These are phyloP conservation scores for Collybia nuda DNA, from an alignment of 768 basidiomycete species.

Conservation along the genomic window DNA sequence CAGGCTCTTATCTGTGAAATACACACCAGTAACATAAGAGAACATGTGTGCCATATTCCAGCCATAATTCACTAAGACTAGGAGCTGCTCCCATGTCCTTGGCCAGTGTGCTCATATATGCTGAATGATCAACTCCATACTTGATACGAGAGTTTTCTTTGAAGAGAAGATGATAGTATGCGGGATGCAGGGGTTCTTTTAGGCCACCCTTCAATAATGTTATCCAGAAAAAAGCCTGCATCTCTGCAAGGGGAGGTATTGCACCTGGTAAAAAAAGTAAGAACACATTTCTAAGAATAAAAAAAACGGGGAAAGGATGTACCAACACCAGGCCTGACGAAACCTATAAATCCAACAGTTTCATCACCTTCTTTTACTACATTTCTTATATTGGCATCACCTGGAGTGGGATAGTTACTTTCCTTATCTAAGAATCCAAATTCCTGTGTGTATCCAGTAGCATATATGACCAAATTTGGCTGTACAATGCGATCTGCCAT, in stretches of 20 bases:
- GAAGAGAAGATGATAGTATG: conserved; percentile 56
- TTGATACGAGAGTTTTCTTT: conserved; percentile 50
- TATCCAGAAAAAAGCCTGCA: conserved; percentile 61
- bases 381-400: conserved; percentile 43
- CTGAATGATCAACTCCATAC: conserved; percentile 59
- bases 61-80: conserved; percentile 43
- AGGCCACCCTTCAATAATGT: conserved; percentile 44
- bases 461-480: conserved; percentile 49
- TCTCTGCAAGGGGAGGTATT: conserved; percentile 59
- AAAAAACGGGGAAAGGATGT: conserved; percentile 8
- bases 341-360: conserved; percentile 53
- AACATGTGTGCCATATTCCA: conserved; percentile 49
- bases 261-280: conserved; percentile 35
- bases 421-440: conserved; percentile 39
- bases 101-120: conserved; percentile 57
- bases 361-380: conserved; percentile 42
- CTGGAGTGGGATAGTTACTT: conserved; percentile 37
- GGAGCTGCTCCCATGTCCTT: conserved; percentile 58
- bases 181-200: conserved; percentile 37
- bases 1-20: not conserved
- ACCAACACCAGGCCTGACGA: conserved; percentile 60
- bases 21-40: conserved; percentile 53
- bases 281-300: conserved; percentile 4
- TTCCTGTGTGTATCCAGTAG: conserved; percentile 48
- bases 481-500: conserved; percentile 38